These are phyloP conservation scores for Backusella westeae DNA, from an alignment of 192 early-diverging fungal species.

Conservation along the genomic window DNA sequence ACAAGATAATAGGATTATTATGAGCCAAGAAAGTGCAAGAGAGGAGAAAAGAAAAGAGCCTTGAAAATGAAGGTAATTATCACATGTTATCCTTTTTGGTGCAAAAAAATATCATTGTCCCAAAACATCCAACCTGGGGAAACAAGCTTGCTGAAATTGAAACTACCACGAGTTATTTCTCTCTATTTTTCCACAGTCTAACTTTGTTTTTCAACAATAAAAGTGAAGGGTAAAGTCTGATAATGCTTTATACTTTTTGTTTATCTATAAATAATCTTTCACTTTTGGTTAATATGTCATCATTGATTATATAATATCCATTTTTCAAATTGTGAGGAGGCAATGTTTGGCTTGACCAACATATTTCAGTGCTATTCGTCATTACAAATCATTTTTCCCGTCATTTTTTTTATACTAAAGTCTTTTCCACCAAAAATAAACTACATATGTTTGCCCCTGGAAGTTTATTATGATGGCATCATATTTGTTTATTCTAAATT, in stretches of 20 bases:
- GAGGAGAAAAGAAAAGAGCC: background rate
- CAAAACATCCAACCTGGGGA: background rate
- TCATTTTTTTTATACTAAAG: background rate
- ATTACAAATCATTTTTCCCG: constrained; percentile 3
- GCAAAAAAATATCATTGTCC: constrained; percentile 3
- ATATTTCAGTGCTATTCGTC: background rate
- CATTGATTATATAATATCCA: background rate
- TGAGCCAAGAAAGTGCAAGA: background rate
- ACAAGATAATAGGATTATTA: background rate
- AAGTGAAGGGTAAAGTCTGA: background rate
- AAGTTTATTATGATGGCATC: background rate
- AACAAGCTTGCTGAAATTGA: background rate
- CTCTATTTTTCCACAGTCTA: background rate
- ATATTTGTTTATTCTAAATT: background rate
- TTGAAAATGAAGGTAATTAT: background rate
- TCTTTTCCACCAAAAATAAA: background rate
- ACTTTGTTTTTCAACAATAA: background rate
- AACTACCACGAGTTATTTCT: background rate
- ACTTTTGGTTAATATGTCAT: background rate
- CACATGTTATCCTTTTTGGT: constrained; percentile 14
- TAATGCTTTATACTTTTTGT: background rate
- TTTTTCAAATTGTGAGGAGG: background rate
- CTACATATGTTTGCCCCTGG: background rate
- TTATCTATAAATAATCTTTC: background rate
- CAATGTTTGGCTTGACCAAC: background rate